These are phyloP conservation scores for Albizia julibrissin DNA, from an alignment of 306 rosid genomes.

Conservation along the genomic window DNA sequence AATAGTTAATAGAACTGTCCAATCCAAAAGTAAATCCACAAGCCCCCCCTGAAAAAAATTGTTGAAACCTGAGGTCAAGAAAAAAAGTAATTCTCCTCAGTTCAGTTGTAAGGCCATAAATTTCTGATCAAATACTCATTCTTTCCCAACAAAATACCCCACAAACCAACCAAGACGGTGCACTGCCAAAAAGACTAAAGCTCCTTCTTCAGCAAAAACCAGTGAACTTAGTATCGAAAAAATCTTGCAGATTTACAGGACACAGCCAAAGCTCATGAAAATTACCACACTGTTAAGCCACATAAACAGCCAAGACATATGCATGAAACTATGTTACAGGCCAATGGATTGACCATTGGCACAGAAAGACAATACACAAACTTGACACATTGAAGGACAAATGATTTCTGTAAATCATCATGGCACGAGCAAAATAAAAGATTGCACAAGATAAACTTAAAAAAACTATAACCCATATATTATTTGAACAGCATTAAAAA, in stretches of 20 bases:
- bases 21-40: not conserved
- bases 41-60: not conserved
- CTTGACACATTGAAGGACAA: slow-evolving; percentile 14
- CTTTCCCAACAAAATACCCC: not conserved
- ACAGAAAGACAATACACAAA: not conserved
- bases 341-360: not conserved
- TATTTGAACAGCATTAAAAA: slow-evolving; percentile 14
- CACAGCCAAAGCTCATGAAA: not conserved
- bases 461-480: slow-evolving; percentile 7
- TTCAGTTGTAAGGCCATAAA: not conserved
- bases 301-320: not conserved
- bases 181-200: not conserved
- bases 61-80: not conserved
- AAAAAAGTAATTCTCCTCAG: not conserved
- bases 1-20: not conserved
- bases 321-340: not conserved
- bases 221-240: not conserved
- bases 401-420: slow-evolving; percentile 27
- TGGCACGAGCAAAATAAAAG: slow-evolving; percentile 20
- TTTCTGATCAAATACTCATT: not conserved
- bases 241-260: not conserved
- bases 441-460: slow-evolving; percentile 7
- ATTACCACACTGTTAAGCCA: not conserved
- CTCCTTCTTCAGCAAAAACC: not conserved
- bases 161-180: not conserved